Base-by-base conservation (phyloP, 177 flowering plant species). In the Tripterygium wilfordii region DNA sequence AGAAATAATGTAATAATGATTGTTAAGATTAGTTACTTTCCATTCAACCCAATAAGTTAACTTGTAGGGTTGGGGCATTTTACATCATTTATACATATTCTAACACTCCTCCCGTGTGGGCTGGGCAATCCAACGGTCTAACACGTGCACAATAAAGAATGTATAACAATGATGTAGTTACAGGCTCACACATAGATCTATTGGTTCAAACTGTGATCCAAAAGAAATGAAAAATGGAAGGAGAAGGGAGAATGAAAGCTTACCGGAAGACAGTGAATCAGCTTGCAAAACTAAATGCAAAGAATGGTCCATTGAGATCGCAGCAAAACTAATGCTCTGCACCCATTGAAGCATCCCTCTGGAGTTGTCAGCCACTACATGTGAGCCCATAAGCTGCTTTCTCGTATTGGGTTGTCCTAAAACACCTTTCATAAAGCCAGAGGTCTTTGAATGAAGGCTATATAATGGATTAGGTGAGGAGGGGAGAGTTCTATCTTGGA, bases 341-440 rank as follows among this genome's bases (percentile, higher is more conserved):
- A 89, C 92, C 89, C 94, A 82, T 49, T 89, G 97, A 64, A 89
- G 79, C 46, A 76, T 51, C 13, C 98, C 96, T 64, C 76, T 82
- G 10, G 94, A 72, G 64, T 66, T 57, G 62, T 88, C 98, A 39
- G 72, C 66, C 17, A 57, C 21, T 7, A 74, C 21, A 45, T 77
- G 83, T 16, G 85, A 87, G 56, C 85, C 76, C 65, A 82, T 67
- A 45, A 79, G 71, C 68, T 79, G 99, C 64, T 87, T 89, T 66
- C 98, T 76, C 18, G 79, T 36, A 42, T 61, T 68, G 35, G 75
- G 46, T 59, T 84, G 97, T 45, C 84, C 95, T 55, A 83, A 28
- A 49, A 80, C 67, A 58, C 85, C 83, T 70, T 85, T 94, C 54
- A 83, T 70, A 63, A 64, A 92, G 33, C 80, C 64, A 26, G 95